Conservation (phyloP, 306 rosid species). For the Cucurbita ficifolia region DNA sequence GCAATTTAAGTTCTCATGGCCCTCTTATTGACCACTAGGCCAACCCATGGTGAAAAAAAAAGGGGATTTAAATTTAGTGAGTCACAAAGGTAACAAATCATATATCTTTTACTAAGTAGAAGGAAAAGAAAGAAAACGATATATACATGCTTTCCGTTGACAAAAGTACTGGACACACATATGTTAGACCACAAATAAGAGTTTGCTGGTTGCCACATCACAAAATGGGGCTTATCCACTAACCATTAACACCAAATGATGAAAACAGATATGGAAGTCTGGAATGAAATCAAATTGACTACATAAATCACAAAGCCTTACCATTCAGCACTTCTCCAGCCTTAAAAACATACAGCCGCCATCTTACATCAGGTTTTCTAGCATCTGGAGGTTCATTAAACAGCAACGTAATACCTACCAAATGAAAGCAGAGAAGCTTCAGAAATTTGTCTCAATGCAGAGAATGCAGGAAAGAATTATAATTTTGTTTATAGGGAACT, state of each 20-base stretch:
- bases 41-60: neutral
- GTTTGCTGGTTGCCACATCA: neutral
- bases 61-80: neutral
- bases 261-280: neutral
- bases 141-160: neutral
- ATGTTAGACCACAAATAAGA: neutral
- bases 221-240: neutral
- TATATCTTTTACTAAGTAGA: neutral
- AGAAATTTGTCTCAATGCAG: neutral
- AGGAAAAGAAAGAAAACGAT: neutral
- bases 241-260: neutral
- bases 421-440: constrained; percentile 6
- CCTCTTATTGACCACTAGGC: too few species aligned
- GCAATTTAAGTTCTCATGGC: neutral
- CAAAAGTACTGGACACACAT: neutral
- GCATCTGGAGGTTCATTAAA: constrained; percentile 82
- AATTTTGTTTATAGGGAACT: neutral
- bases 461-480: neutral
- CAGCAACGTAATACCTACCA: constrained; percentile 65
- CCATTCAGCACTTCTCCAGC: constrained; percentile 86
- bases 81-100: neutral
- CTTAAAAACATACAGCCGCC: constrained; percentile 98
- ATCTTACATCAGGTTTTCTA: constrained; percentile 63
- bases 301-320: constrained; percentile 14
- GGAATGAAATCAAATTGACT: neutral